Evolutionary conservation across 2,329 filamentous ascomycete genomes (phyloP).

Genomic region (Cladosporium sp.): DNA sequence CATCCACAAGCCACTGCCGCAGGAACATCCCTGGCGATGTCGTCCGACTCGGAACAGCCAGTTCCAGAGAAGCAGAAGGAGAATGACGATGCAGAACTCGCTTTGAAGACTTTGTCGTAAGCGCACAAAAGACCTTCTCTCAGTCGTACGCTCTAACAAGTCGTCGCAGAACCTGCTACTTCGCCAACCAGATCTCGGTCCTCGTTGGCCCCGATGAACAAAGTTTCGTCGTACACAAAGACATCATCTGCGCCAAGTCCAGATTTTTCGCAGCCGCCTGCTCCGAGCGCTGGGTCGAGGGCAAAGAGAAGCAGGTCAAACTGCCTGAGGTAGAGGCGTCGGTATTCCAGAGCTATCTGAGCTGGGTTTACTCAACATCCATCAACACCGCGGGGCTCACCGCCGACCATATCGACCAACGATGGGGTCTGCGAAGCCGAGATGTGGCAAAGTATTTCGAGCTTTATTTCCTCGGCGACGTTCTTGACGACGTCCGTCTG

Average conservation of each 20-base stretch:
- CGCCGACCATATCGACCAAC: no score
- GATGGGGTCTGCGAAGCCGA: no score
- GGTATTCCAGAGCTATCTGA: no score
- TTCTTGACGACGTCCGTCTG: background rate
- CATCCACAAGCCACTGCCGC: no score
- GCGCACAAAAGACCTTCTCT: background rate
- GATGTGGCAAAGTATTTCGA: background rate
- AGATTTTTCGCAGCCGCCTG: conserved; percentile 24
- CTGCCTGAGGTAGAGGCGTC: background rate
- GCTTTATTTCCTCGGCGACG: background rate
- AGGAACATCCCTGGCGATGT: background rate
- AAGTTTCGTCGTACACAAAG: conserved; percentile 23
- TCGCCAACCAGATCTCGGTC: conserved; percentile 11
- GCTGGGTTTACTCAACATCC: no score
- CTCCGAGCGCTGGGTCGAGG: conserved; percentile 16
- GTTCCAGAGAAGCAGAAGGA: background rate
- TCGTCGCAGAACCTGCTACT: background rate
- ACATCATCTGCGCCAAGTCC: conserved; percentile 19
- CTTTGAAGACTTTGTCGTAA: background rate
- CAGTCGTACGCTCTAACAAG: background rate
- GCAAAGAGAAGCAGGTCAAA: conserved; percentile 4
- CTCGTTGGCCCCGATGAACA: conserved; percentile 17
- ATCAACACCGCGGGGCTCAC: no score
- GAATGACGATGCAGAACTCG: background rate
- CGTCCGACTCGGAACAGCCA: no score